Evolutionary conservation across 2,329 filamentous ascomycete species (phyloP).

Genomic region (Aspergillus transmontanensis): DNA sequence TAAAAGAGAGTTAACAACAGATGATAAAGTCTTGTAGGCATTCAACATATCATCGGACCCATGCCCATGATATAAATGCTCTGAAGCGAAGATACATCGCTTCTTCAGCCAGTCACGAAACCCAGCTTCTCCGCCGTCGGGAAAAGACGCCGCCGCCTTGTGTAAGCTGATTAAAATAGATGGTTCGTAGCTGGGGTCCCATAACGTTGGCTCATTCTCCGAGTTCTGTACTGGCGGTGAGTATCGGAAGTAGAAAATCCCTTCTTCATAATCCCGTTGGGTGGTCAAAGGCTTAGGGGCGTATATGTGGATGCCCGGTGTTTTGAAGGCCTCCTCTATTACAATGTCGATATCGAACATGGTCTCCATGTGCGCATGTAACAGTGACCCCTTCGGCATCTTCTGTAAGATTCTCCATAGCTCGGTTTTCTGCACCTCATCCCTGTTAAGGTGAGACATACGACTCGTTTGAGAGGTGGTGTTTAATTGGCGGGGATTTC

Average conservation of each 20-base stretch:
- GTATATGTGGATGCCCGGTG: conserved; percentile 72
- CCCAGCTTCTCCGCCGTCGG: conserved; percentile 67
- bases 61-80: conserved; percentile 78
- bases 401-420: conserved; percentile 81
- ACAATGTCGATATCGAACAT: conserved; percentile 88
- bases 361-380: conserved; percentile 84
- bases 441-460: conserved; percentile 87
- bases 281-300: conserved; percentile 61
- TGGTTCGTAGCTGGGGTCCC: conserved; percentile 65
- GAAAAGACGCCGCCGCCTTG: conserved; percentile 72
- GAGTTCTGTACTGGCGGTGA: conserved; percentile 50
- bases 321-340: conserved; percentile 68
- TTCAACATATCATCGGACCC: conserved; percentile 82
- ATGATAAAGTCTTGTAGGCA: conserved; percentile 77
- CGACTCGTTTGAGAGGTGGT: conserved; percentile 79
- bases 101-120: conserved; percentile 78
- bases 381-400: conserved; percentile 77
- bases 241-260: conserved; percentile 65
- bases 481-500: conserved; percentile 62
- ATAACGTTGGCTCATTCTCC: conserved; percentile 58
- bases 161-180: conserved; percentile 61
- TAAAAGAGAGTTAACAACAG: conserved; percentile 71
- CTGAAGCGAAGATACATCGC: conserved; percentile 70
- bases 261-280: conserved; percentile 56
- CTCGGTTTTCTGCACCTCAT: conserved; percentile 80